Evolutionary conservation across 768 basidiomycete genomes (phyloP), one percentile per base, ranked within the genome.

Genomic region (Hypsizygus marmoreus): DNA sequence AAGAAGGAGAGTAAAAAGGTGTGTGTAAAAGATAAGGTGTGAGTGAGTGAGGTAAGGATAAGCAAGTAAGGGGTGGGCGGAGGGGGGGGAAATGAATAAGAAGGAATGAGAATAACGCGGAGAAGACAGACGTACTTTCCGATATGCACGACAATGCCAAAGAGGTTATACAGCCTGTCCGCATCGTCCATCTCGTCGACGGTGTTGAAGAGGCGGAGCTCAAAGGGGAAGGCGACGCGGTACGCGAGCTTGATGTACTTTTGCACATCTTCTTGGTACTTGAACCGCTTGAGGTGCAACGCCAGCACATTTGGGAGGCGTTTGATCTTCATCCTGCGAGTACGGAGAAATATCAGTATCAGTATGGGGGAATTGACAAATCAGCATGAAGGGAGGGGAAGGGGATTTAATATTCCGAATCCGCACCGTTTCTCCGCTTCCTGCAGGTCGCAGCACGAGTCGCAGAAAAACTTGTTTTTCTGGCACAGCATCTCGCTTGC

Each of bases 401-500:
- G n/a, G n/a, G n/a, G n/a, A n/a, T n/a, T n/a, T n/a, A n/a, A n/a
- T n/a, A n/a, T n/a, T n/a, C n/a, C n/a, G n/a, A n/a, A n/a, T n/a
- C n/a, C 80, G 55, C 57, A 90, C 95, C 95, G 78, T 75, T 95
- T 95, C 74, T 98, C 97, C 2, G 97, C 97, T 67, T 99, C 97
- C 60, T 97, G 95, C 20, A 98, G 69, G 46, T 93, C 94, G 60
- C 95, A 95, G 65, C 97, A 99, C 13, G 86, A 82, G 64, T 99
- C 97, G 63, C 97, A 99, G 65, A 91, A 97, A 63, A 97, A 99
- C 70, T 98, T 98, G 75, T 99, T 97, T 67, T 81, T 88, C 66
- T 95, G 92, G 57, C 92, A 95, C 14, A 99, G 80, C 95, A 97
- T 99, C 68, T 99, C 97, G 60, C 88, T 91, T 30, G 94, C 95